Percentiles rank a stretch among this genome's conserved stretches.
These are phyloP conservation scores for Liriodendron chinense DNA, from an alignment of 164 flowering plant genomes.

Conservation along the genomic window DNA sequence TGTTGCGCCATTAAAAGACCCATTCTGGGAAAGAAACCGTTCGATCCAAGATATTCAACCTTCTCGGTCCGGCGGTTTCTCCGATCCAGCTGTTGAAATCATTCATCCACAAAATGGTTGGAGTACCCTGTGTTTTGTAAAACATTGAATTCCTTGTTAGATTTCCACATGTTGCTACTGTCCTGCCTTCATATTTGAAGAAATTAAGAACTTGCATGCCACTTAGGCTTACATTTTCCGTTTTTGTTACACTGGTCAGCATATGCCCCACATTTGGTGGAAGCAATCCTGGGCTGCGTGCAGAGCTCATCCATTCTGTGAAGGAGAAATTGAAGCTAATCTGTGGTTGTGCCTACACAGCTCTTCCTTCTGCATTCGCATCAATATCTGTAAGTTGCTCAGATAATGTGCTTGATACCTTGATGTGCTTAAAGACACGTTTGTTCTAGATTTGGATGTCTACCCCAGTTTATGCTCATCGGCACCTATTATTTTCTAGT, in stretches of 20 bases:
- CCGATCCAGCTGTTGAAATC: too few species aligned
- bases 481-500: too few species aligned
- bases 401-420: neutral
- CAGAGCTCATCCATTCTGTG: slow-evolving; percentile 76
- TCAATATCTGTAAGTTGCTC: slow-evolving; percentile 65
- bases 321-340: slow-evolving; percentile 75
- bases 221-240: neutral
- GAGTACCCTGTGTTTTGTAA: too few species aligned
- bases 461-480: too few species aligned
- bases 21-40: too few species aligned
- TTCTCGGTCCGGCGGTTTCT: too few species aligned
- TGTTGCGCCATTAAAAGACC: too few species aligned
- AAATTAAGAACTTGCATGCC: neutral
- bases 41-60: too few species aligned
- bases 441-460: too few species aligned
- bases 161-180: neutral
- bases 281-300: slow-evolving; percentile 83
- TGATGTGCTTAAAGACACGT: too few species aligned
- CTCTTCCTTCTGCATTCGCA: slow-evolving; percentile 80
- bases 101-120: too few species aligned
- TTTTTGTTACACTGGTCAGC: slow-evolving; percentile 36
- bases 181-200: neutral
- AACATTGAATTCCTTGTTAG: neutral
- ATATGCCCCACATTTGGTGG: slow-evolving; percentile 91
- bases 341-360: slow-evolving; percentile 58